Base-by-base conservation (phyloP, 352 stramenopile species). In the Globisporangium irregulare region DNA sequence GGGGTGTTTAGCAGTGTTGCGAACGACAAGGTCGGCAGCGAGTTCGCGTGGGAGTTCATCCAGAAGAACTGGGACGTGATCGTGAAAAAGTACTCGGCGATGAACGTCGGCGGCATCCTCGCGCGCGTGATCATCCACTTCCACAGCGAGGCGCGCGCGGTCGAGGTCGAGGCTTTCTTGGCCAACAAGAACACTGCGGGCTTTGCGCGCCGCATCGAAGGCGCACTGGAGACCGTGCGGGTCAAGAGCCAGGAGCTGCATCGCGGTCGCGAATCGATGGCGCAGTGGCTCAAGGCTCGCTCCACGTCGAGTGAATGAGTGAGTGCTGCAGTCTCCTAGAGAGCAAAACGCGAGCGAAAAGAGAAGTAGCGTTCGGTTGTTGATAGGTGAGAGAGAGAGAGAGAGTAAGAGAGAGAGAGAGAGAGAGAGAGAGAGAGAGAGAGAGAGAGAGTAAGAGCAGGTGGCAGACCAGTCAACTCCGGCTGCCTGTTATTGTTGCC, bases 41-140 rank as follows among this genome's bases (percentile, higher is more conserved):
- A 86, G 41, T 68, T 92, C 41, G 78, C 77, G 36, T 96, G 89
- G 89, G 62, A 85, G 24, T 94, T 81, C 62, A 54, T 93, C 25
- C 75, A 88, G 59, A 78, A 79, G 55, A 75, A 94, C 53, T 93
- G 84, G 76, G 82, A 89, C 14, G 54, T 70, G 8, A 55, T 94
- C 65, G 62, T 59, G 4, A 78, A 84, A 36, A 88, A 89, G 51
- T 84, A 90, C 58, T 91, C 84, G 32, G 70, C 77, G 3, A 79
- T 84, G 68, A 81, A 75, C 59, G 29, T 91, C 5, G 82, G 86
- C 3, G 66, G 27, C 0, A 73, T 92, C 41, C 68, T 92, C 14
- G 77, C 59, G 36, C 59, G 66, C 6, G 65, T 80, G 14, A 78
- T 92, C 10, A 58, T 46, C 25, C 60, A 68, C 10, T 92, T 94